These are phyloP conservation scores for Kuraishia borneana DNA, from an alignment of 805 yeast genomes.

Conservation along the genomic window DNA sequence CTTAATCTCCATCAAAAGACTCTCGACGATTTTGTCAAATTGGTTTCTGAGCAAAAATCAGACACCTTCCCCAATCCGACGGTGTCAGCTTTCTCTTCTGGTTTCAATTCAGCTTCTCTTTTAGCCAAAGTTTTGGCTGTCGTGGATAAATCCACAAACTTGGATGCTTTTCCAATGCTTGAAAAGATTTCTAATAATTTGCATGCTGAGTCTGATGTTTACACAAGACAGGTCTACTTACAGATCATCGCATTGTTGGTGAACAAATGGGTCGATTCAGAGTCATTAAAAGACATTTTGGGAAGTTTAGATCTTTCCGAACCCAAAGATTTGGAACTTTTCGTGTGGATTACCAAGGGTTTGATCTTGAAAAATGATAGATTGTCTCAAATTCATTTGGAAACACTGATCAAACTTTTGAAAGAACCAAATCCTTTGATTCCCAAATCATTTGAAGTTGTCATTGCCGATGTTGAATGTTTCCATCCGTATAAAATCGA, in stretches of 20 bases:
- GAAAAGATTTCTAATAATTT: constrained; percentile 9
- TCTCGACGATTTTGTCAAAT: constrained; percentile 21
- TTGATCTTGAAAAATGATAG: constrained; percentile 47
- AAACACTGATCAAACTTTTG: constrained; percentile 23
- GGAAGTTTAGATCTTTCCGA: background rate
- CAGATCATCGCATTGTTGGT: constrained; percentile 41
- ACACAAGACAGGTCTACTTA: constrained; percentile 40
- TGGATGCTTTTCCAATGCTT: constrained; percentile 8
- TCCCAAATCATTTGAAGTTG: constrained; percentile 49
- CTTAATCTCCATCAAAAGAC: constrained; percentile 32
- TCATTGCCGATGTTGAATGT: constrained; percentile 57
- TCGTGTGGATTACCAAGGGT: constrained; percentile 67
- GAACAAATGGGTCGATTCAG: constrained; percentile 45
- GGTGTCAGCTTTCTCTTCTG: constrained; percentile 12
- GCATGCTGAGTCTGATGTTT: constrained; percentile 10
- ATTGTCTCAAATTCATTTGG: constrained; percentile 20
- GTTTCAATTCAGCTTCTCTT: constrained; percentile 24
- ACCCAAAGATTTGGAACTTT: constrained; percentile 3
- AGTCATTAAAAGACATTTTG: no score
- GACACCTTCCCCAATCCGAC: background rate
- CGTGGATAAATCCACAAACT: constrained; percentile 29
- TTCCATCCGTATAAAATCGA: constrained; percentile 31
- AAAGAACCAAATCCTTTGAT: constrained; percentile 21
- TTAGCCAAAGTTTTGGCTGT: constrained; percentile 39
- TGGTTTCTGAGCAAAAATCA: constrained; percentile 21